Conservation (phyloP, 202 grass and related monocot species). For the Zizania palustris region DNA sequence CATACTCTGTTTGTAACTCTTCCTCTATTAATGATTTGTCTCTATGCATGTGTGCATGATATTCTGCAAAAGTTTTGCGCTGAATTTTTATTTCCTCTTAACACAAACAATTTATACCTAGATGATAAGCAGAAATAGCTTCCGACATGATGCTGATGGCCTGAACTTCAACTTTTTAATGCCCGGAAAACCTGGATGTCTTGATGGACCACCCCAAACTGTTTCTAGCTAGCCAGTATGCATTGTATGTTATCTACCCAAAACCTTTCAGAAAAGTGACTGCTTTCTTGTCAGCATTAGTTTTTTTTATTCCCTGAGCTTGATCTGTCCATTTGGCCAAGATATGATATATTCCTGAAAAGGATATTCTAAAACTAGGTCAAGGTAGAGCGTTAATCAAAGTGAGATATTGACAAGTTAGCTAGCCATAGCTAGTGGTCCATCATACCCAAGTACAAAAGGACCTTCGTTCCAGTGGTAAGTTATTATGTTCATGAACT, state of each 20-base stretch:
- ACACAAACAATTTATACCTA: too few species aligned
- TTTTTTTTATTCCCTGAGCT: background rate
- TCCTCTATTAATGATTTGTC: too few species aligned
- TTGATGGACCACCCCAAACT: conserved; percentile 4
- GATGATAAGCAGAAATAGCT: too few species aligned
- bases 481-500: background rate
- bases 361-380: conserved; percentile 47
- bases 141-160: background rate
- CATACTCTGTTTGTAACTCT: too few species aligned
- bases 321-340: conserved; percentile 36
- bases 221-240: background rate
- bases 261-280: conserved; percentile 27
- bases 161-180: background rate
- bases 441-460: conserved; percentile 36
- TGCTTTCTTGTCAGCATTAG: conserved; percentile 41
- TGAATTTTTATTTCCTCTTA: too few species aligned
- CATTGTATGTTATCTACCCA: conserved; percentile 10
- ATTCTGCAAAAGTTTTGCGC: too few species aligned
- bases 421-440: background rate
- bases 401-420: conserved; percentile 7
- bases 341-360: conserved; percentile 50
- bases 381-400: conserved; percentile 20
- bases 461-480: background rate
- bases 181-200: background rate
- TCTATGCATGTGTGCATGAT: too few species aligned